phyloP scores from a whole-genome alignment of 192 early-diverging fungal species.

The Backusella tuberculispora region DNA sequence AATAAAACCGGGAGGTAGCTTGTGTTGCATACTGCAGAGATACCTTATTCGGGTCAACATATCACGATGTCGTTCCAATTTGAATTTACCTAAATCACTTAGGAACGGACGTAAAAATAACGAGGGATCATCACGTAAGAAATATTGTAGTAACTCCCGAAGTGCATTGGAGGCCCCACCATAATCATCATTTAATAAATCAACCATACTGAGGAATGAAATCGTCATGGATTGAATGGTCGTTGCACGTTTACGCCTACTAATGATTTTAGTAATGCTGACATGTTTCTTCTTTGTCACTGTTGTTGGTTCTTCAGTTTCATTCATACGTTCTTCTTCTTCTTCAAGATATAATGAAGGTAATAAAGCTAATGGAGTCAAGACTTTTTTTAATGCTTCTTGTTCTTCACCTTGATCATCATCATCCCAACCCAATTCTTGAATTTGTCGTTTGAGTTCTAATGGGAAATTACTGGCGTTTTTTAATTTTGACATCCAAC shows the following conservation, averaged over 20 bases:
- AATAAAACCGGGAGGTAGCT: constrained; percentile 54
- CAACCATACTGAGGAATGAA: constrained; percentile 50
- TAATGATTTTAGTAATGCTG: constrained; percentile 30
- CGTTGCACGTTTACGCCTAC: constrained; percentile 29
- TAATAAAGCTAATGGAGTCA: constrained; percentile 52
- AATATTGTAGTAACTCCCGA: constrained; percentile 49
- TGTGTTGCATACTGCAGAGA: constrained; percentile 50
- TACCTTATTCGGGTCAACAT: constrained; percentile 47
- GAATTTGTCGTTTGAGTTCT: constrained; percentile 54
- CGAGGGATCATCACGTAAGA: constrained; percentile 57
- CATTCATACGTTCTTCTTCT: constrained; percentile 39
- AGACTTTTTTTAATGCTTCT: constrained; percentile 45
- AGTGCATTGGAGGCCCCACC: constrained; percentile 49
- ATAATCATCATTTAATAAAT: constrained; percentile 54
- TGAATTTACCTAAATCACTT: constrained; percentile 51
- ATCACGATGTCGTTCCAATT: constrained; percentile 41
- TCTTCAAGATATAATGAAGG: constrained; percentile 57
- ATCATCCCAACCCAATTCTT: constrained; percentile 58
- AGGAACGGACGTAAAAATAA: constrained; percentile 57
- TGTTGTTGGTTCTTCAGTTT: constrained; percentile 20
- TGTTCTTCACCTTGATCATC: constrained; percentile 48
- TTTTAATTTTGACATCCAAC: constrained; percentile 54
- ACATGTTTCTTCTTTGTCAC: neutral
- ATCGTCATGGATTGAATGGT: constrained; percentile 49
- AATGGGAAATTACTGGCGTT: constrained; percentile 49